Base-by-base conservation (phyloP, 2,329 filamentous ascomycete genomes). In the Fonsecaea erecta region DNA sequence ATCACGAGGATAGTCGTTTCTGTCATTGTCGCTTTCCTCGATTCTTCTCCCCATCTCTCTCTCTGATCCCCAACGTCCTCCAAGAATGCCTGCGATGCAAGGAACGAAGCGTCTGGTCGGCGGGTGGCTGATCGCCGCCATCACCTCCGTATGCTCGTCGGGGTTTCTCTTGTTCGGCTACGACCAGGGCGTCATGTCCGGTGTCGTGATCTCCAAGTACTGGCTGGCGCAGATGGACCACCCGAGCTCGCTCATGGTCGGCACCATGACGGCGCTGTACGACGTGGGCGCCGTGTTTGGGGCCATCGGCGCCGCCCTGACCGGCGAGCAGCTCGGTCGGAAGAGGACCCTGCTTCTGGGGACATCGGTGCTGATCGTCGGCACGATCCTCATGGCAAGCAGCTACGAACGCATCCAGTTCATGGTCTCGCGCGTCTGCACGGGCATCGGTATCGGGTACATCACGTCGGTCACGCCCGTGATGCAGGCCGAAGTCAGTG, bases 141-240 rank as follows among this genome's bases (percentile, higher is more conserved):
- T 62, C 53, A 67, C 65, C 18, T 52, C 60, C 12, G 57, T 58
- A 43, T 67, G 55, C 48, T 64, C 60, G 12, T 56, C 68, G 12
- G 69, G 66, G 11, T 71, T 66, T 28, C 52, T 70, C 14, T 55
- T 69, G 28, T 68, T 69, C n/a, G 65, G 67, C 6, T 67, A 67
- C 54, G 67, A 69, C 51, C 62, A 74, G 80, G 68, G 90, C 74
- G 88, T 92, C 14, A 92, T 91, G 83, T 90, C 88, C 53, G 88
- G 88, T 62, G 86, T 94, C 69, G 80, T 93, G 63, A 91, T 89
- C 2, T 83, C 93, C 73, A 78, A 83, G 26, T 82, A 83, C 9
- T 91, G 90, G 71, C 78, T 86, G 2, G 71, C 75, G 1, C 76
- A 78, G 16, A 88, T 88, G 68, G 62, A 60, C 51, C 82, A 86